These are phyloP conservation scores for Eustoma russellianum DNA, from an alignment of 257 asterid genomes.

Conservation along the genomic window DNA sequence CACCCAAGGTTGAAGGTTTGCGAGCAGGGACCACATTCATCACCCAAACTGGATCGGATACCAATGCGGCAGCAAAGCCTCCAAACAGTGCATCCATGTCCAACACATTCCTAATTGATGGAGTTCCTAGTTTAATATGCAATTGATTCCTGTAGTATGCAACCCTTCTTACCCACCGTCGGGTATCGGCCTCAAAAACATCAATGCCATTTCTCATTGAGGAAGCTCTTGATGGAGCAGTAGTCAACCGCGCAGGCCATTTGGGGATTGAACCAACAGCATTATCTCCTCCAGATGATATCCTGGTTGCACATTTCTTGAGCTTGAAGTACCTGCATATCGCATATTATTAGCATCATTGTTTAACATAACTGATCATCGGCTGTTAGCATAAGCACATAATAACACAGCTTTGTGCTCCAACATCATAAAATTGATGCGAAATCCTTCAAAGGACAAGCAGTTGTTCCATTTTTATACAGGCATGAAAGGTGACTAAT, in stretches of 20 bases:
- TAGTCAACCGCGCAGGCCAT: slow-evolving; percentile 78
- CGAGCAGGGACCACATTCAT: slow-evolving; percentile 90
- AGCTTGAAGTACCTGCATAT: slow-evolving; percentile 70
- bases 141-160: slow-evolving; percentile 71
- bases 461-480: not conserved
- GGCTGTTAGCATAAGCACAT: not conserved
- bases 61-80: slow-evolving; percentile 84
- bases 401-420: too few species aligned
- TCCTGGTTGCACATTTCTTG: slow-evolving; percentile 76
- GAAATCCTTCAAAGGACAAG: not conserved
- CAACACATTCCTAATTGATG: slow-evolving; percentile 84
- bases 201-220: slow-evolving; percentile 54
- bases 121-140: slow-evolving; percentile 65
- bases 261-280: slow-evolving; percentile 68
- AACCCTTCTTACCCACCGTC: slow-evolving; percentile 70
- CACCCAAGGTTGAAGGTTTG: slow-evolving; percentile 46
- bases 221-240: slow-evolving; percentile 69
- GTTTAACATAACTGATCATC: not conserved
- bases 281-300: slow-evolving; percentile 39
- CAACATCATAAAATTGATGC: not conserved
- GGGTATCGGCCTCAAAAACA: slow-evolving; percentile 78
- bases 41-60: slow-evolving; percentile 89
- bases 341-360: not conserved
- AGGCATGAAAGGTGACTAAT: not conserved
- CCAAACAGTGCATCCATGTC: slow-evolving; percentile 98